Evolutionary conservation across 2,329 filamentous ascomycete species (phyloP).

Genomic region (Fusarium anthophilum): DNA sequence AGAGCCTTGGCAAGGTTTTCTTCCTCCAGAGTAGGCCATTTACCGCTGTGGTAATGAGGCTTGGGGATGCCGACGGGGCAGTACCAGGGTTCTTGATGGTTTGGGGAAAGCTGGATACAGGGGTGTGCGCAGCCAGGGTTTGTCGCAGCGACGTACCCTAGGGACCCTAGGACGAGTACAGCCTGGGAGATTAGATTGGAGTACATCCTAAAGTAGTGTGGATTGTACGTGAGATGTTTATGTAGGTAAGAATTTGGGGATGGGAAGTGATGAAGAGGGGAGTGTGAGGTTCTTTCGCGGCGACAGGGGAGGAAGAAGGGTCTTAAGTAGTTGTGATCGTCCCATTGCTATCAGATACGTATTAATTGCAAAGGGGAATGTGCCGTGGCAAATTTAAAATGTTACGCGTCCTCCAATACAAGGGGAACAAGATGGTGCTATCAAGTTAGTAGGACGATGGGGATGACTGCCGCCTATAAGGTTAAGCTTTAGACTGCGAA

Average conservation of each 20-base stretch:
- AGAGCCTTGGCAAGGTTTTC: not conserved
- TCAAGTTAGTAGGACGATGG: no score
- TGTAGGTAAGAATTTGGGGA: not conserved
- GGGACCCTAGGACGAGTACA: not conserved
- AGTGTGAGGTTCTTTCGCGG: rapidly evolving
- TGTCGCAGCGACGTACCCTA: not conserved
- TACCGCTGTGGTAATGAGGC: not conserved
- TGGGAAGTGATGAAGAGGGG: not conserved
- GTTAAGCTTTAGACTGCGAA: no score
- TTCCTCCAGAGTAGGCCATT: not conserved
- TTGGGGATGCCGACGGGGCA: not conserved
- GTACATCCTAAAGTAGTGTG: not conserved
- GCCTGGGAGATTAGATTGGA: not conserved
- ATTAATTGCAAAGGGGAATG: rapidly evolving
- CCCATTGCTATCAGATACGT: not conserved
- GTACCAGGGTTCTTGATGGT: not conserved
- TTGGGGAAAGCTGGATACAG: not conserved
- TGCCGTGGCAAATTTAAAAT: not conserved
- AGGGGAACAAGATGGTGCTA: not conserved
- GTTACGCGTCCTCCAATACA: not conserved
- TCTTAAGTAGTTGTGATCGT: not conserved
- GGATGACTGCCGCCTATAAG: no score
- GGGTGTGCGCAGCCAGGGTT: not conserved
- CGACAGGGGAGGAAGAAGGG: not conserved
- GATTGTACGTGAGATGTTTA: rapidly evolving